Evolutionary conservation across 108 stramenopile genomes (phyloP).

Genomic region (Cyclotella baltica): DNA sequence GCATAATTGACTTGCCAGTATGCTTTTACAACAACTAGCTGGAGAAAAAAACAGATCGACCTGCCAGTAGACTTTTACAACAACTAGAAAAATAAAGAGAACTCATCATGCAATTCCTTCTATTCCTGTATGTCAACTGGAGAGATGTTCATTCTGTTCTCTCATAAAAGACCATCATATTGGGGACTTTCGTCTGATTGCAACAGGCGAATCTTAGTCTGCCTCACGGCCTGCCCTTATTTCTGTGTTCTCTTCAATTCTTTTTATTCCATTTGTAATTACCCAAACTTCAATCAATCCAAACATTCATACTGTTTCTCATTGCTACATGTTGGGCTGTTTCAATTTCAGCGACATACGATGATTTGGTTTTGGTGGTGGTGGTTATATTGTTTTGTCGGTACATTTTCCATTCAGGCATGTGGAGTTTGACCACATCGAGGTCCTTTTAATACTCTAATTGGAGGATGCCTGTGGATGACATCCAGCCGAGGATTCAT

Average conservation of each 20-base stretch:
- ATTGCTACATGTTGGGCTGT: conserved; percentile 67
- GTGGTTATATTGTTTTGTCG: conserved; percentile 18
- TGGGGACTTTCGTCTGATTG: too few species aligned
- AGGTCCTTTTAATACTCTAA: conserved; percentile 56
- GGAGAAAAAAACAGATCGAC: too few species aligned
- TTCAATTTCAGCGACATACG: conserved; percentile 63
- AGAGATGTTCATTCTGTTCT: too few species aligned
- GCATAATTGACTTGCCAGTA: too few species aligned
- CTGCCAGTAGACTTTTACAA: too few species aligned
- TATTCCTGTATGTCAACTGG: too few species aligned
- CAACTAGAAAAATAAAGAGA: too few species aligned
- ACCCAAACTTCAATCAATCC: conserved; percentile 86
- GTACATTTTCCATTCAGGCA: conserved; percentile 63
- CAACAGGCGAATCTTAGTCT: too few species aligned
- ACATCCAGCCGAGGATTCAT: conserved; percentile 59
- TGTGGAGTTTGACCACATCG: conserved; percentile 55
- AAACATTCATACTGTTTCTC: conserved; percentile 76
- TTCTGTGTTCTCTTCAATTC: conserved; percentile 71
- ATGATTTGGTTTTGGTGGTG: conserved; percentile 74
- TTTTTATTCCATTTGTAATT: conserved; percentile 80
- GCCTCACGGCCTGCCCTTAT: too few species aligned
- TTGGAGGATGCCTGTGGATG: conserved; percentile 43
- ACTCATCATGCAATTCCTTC: too few species aligned
- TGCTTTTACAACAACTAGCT: too few species aligned
- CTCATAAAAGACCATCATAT: too few species aligned